Conservation (phyloP, 1,284 basidiomycete genomes). For the Schizophyllum amplum region DNA sequence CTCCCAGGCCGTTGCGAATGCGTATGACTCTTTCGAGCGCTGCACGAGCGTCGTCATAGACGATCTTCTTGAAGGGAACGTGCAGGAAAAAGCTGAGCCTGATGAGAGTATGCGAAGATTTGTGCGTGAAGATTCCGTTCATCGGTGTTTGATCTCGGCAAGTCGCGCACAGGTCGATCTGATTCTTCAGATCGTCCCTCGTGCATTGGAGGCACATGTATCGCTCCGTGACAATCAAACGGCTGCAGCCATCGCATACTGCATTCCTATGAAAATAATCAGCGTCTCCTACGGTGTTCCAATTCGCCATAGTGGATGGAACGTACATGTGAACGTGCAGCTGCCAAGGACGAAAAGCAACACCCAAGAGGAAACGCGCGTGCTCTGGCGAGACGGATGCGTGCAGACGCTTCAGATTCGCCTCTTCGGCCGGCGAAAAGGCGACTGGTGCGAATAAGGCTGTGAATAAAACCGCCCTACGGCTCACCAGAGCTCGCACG, state of each 20-base stretch:
- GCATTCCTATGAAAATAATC: neutral
- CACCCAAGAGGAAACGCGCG: neutral
- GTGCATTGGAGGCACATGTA: neutral
- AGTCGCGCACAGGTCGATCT: neutral
- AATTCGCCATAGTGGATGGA: neutral
- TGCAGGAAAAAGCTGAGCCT: neutral
- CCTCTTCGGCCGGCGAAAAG: no score
- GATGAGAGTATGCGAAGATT: neutral
- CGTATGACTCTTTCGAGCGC: neutral
- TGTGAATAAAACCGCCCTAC: neutral
- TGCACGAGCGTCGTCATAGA: neutral
- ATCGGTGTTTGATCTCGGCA: neutral
- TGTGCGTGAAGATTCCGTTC: neutral
- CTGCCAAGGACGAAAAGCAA: neutral
- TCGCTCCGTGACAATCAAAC: neutral
- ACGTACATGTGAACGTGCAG: neutral
- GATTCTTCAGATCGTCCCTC: neutral
- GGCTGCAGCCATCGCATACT: neutral
- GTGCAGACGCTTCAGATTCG: no score
- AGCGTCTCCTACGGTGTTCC: neutral
- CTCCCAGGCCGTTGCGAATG: neutral
- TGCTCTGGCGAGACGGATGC: neutral
- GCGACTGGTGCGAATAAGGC: no score
- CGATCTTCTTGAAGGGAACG: neutral
- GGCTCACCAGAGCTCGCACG: neutral